Evolutionary conservation across 371 early-diverging fungal genomes (phyloP).

Genomic region (Syncephalastrum racemosum): DNA sequence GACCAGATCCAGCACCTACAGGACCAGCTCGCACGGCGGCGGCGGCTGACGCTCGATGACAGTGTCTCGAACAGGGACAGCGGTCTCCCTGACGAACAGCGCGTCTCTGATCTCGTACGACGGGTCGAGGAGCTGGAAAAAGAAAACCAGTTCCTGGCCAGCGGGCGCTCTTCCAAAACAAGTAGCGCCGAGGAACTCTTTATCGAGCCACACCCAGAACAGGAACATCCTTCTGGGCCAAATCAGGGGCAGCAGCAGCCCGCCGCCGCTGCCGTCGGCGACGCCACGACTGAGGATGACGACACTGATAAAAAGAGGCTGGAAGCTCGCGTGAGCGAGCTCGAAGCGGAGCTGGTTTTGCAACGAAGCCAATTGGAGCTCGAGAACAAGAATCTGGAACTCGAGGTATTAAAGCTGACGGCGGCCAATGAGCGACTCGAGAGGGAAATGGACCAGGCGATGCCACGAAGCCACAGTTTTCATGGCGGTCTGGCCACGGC

Average conservation of each 20-base stretch:
- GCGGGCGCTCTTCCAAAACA: constrained; percentile 9
- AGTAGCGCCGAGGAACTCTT: constrained; percentile 3
- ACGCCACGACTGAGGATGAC: constrained; percentile 3
- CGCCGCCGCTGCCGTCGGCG: background rate
- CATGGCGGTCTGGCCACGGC: background rate
- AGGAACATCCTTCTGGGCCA: background rate
- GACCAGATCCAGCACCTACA: constrained; percentile 13
- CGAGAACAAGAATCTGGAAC: constrained; percentile 43
- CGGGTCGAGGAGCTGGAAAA: constrained; percentile 18
- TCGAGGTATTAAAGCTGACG: constrained; percentile 40
- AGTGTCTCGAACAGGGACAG: constrained; percentile 13
- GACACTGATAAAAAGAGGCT: constrained; percentile 3
- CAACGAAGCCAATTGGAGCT: constrained; percentile 37
- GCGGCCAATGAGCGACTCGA: constrained; percentile 53
- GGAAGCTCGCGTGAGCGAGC: constrained; percentile 26
- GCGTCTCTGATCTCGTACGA: constrained; percentile 13
- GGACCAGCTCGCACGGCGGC: constrained; percentile 13
- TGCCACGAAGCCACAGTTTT: constrained; percentile 28
- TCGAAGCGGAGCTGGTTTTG: constrained; percentile 41
- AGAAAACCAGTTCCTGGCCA: constrained; percentile 13
- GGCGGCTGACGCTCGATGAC: constrained; percentile 11
- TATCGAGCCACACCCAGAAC: too few relatives aligned
- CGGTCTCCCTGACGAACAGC: constrained; percentile 16
- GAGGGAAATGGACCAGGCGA: constrained; percentile 47
- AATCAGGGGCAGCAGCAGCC: background rate